Base-by-base conservation (phyloP, 2,329 filamentous ascomycete species). In the Botryotinia calthae region DNA sequence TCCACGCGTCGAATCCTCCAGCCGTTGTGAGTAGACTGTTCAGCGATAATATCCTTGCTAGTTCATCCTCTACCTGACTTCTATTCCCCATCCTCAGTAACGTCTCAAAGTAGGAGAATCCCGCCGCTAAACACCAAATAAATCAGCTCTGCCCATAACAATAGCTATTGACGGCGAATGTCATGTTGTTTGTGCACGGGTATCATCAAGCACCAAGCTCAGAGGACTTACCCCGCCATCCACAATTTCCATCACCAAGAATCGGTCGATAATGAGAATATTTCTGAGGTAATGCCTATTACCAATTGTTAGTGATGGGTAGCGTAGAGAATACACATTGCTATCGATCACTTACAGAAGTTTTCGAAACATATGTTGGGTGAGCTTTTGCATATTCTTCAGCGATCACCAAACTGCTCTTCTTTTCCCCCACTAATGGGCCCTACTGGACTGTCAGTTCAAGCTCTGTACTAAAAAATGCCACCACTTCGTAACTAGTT, bases 201-300 rank as follows among this genome's bases (percentile, higher is more conserved):
- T 65, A 72, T 74, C 48, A 70, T 66, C n/a, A 69, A 64, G 59
- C n/a, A 72, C 64, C 51, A 72, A 62, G 71, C 64, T 69, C 31
- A 22, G n/a, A 70, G 76, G 76, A 84, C 90, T 85, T 87, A 98
- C 95, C 96, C 91, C 95, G 89, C 95, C 96, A 98, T 79, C 95
- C 96, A 83, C 96, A 98, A 81, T 97, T 97, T 73, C 96, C 96
- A 83, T 98, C 95, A 70, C 96, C 95, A 82, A 92, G 91, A 81
- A 97, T 90, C 18, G 91, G 91, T 72, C 96, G 93, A 81, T 95
- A 97, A 81, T 94, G 91, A 31, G 93, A 93, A 82, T 97, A 97
- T 72, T 91, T 93, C 78, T 91, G 87, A 10, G 94, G 92, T 71
- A 99, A 87, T 31, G 90, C 87, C 94, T 97, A 77, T 70, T 10